Conservation (phyloP, 345 rosid species). For the Citropsis articulata region DNA sequence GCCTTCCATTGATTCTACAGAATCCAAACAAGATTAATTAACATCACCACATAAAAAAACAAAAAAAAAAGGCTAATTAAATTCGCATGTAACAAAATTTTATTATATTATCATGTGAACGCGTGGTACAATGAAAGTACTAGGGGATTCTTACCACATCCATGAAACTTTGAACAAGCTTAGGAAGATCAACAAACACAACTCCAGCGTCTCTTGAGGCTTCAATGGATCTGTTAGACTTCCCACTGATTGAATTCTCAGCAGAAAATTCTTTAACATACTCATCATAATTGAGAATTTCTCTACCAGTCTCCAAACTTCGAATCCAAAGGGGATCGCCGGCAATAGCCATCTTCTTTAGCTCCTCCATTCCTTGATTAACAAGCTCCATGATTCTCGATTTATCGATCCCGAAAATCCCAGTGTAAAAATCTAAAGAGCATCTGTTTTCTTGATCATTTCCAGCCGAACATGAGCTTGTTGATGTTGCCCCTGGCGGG, state of each 20-base stretch:
- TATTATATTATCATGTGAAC: no score
- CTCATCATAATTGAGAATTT: conserved; percentile 93
- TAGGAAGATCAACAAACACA: conserved; percentile 78
- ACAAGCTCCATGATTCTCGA: conserved; percentile 66
- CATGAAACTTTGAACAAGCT: conserved; percentile 77
- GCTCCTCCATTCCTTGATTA: conserved; percentile 78
- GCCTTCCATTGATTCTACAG: conserved; percentile 91
- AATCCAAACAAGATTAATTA: background rate
- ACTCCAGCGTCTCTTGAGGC: conserved; percentile 84
- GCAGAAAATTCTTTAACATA: conserved; percentile 68
- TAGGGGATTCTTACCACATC: conserved; percentile 56
- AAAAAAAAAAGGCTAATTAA: no score
- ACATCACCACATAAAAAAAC: background rate
- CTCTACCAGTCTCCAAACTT: conserved; percentile 89
- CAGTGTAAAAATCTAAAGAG: conserved; percentile 74
- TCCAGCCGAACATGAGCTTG: conserved; percentile 57
- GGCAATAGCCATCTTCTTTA: conserved; percentile 75
- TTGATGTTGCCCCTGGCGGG: conserved; percentile 44
- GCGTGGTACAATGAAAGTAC: no score
- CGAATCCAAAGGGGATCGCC: conserved; percentile 82
- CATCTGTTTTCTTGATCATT: conserved; percentile 63
- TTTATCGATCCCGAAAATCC: conserved; percentile 77
- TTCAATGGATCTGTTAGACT: conserved; percentile 65
- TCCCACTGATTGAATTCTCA: conserved; percentile 36
- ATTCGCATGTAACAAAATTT: background rate